Conservation (phyloP, 2,329 filamentous ascomycete species). For the Ceratocystis eucalypticola region DNA sequence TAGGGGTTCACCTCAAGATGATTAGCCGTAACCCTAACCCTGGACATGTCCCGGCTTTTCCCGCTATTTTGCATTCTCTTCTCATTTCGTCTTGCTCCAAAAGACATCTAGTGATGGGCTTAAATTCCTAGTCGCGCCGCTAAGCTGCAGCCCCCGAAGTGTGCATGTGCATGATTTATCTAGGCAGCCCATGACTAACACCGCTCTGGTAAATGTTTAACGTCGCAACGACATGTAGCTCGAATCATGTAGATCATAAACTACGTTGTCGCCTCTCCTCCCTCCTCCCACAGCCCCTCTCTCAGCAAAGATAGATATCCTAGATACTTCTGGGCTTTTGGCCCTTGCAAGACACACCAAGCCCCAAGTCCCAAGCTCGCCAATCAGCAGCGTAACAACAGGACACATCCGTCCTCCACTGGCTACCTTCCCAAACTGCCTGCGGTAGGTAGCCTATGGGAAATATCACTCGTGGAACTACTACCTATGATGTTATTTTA, state of each 20-base stretch:
- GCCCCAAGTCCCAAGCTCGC: neutral
- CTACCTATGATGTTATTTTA: neutral
- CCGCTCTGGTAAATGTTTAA: neutral
- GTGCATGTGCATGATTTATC: neutral
- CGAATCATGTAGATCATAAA: neutral
- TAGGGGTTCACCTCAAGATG: neutral
- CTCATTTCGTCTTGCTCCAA: neutral
- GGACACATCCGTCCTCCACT: neutral
- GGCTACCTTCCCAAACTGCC: neutral
- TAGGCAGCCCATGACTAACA: neutral
- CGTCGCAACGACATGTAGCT: neutral
- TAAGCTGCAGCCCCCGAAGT: neutral
- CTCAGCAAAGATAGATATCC: neutral
- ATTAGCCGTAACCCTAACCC: neutral
- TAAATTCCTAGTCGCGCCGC: neutral
- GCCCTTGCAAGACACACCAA: neutral
- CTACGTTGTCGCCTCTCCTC: neutral
- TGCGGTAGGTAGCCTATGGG: neutral
- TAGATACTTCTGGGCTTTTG: constrained; percentile 6
- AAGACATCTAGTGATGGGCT: neutral
- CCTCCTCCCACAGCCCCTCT: neutral
- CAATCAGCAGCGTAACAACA: neutral
- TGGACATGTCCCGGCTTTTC: neutral
- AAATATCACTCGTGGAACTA: neutral
- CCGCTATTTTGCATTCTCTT: neutral